Evolutionary conservation across 208 protist genomes (phyloP), one percentile per base, ranked within the genome.

Genomic region (Spongospora subterranea): DNA sequence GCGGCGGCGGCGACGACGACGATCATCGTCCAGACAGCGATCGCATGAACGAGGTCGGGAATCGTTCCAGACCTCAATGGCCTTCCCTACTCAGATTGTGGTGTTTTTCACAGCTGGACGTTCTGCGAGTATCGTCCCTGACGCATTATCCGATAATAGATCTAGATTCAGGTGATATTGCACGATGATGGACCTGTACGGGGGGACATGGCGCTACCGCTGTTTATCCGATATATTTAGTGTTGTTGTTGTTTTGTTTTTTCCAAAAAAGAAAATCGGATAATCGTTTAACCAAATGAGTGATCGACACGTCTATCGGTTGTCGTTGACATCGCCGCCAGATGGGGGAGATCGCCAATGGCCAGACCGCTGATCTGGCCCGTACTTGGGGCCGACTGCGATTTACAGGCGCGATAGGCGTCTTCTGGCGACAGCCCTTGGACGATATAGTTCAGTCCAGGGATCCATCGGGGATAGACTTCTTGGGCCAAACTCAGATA

Each of bases 401-500:
- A 40, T 43, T 82, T 82, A 6, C 6, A 82, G 13, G 71, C 35
- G 6, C 71, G 71, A 43, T 82, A 82, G 71, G 71, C 71, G 6
- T 82, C 71, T 35, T 82, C 71, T 35, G 71, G 17, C 6, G 6
- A 39, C n/a, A 43, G 11, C 6, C 71, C 71, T 43, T 82, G 71
- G 17, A 6, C 6, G 35, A 82, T n/a, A 35, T 40, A 35, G 13
- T 35, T 6, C 13, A 82, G 6, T 43, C 71, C 71, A 43, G 71
- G n/a, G 13, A 82, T n/a, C 71, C 71, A 82, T 45, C 71, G 71
- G 13, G 71, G 71, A n/a, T 82, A 82, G 13, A 82, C 71, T 35
- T 82, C 71, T 82, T 82, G 71, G 17, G 71, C 71, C 71, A 82
- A 43, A 35, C 6, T 82, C 35, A 82, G n/a, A n/a, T n/a, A 82